Conservation (phyloP, 169 alveolate species). For the Hepatocystis sp. region DNA sequence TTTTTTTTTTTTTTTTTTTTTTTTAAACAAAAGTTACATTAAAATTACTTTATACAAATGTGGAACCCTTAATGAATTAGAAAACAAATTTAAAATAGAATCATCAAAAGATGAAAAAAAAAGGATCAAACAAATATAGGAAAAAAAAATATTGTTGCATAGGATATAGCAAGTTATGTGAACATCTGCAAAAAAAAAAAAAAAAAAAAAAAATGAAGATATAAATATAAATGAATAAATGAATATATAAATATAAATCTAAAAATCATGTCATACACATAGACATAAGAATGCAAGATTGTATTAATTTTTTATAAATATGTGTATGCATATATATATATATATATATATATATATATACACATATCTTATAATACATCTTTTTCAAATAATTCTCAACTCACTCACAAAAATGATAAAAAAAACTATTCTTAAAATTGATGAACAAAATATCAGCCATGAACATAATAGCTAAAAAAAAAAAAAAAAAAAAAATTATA, state of each 20-base stretch:
- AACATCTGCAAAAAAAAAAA: slow-evolving; percentile 26
- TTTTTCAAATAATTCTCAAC: slow-evolving; percentile 1
- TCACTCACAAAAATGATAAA: slow-evolving; percentile 51
- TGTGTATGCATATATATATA: no score
- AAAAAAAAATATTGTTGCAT: slow-evolving; percentile 60
- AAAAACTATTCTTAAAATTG: slow-evolving; percentile 50
- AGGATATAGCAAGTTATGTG: slow-evolving; percentile 59
- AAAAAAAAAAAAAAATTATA: slow-evolving; percentile 9
- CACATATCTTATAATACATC: no score
- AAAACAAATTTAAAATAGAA: slow-evolving; percentile 25
- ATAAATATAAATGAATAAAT: no score
- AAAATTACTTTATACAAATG: slow-evolving; percentile 30
- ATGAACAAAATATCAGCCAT: slow-evolving; percentile 63
- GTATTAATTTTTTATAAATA: no score
- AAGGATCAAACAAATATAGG: slow-evolving; percentile 48
- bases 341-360: no score
- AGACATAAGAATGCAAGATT: no score
- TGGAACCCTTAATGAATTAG: slow-evolving; percentile 15
- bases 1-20: no score
- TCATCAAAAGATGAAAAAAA: slow-evolving; percentile 70
- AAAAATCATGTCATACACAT: no score
- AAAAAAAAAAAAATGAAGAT: no score
- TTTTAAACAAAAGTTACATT: background rate
- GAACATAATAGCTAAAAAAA: slow-evolving; percentile 42
- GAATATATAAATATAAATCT: no score